Base-by-base conservation (phyloP, 257 asterid genomes). In the Lycium barbarum region DNA sequence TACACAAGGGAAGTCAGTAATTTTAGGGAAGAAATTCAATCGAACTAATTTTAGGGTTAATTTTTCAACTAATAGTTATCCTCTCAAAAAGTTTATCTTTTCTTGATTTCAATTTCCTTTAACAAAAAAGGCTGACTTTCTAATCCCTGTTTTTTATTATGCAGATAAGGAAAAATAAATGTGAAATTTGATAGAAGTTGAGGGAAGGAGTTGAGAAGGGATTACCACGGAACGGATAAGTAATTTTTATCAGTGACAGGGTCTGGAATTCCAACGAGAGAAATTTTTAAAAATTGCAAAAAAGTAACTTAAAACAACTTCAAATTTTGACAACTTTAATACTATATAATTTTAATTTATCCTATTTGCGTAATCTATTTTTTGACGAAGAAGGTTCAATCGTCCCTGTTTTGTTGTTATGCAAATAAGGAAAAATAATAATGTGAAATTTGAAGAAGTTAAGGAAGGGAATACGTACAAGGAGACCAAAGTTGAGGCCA, bases 401-500 rank as follows among this genome's bases (percentile, higher is more conserved):
- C 36, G 0, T 9, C 14, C 38, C 36, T 62, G 6, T 2, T 62
- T 62, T 62, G 7, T 17, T 7, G 2, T 35, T 71, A 22, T 9
- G 54, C 79, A 71, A 8, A 71, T 17, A 18, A 40, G 55, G 35
- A 18, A 40, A 68, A 68, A 36, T 36, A 71, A 17, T 38, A 40
- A 4, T 38, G 7, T 43, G 17, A n/a, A 40, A 71, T 1, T 0
- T 40, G 55, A 71, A 18, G 57, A 8, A 43, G 57, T 17, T 76
- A 22, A 51, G 20, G 11, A 6, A 51, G 59, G 5, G 22, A 59
- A 49, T 76, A 62, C 84, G 12, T 87, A 91, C 92, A 86, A 91
- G 80, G 62, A 92, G 90, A 11, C 95, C 93, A 43, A 89, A 92
- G 58, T 80, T 87, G 91, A 92, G 87, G 54, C 90, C 93, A 26